Percentiles rank a stretch among this genome's conserved stretches.
phyloP scores from a whole-genome alignment of 2,329 filamentous ascomycete species.

The Colletotrichum endophyticum region DNA sequence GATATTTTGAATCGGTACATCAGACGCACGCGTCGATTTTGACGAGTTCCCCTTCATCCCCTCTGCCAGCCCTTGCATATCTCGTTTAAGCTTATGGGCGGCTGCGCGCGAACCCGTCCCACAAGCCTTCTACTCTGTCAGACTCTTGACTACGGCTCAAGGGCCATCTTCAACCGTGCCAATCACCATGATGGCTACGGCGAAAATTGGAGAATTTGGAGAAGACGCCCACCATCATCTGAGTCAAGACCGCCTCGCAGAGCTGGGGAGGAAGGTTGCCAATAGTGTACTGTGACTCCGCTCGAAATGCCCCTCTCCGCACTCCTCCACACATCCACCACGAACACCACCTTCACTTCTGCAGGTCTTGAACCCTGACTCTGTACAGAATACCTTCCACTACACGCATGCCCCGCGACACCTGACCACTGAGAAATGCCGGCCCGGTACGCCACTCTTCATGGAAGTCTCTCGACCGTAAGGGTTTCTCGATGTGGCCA shows the following conservation, averaged over 20 bases:
- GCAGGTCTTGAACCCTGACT: conserved; percentile 12
- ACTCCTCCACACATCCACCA: conserved; percentile 20
- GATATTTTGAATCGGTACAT: background rate
- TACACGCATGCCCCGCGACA: conserved; percentile 9
- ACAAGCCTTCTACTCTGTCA: background rate
- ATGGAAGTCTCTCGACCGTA: background rate
- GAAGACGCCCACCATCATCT: conserved; percentile 6
- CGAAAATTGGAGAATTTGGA: conserved; percentile 11
- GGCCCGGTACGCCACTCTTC: conserved; percentile 6
- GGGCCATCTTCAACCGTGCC: conserved; percentile 6
- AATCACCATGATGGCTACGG: conserved; percentile 1
- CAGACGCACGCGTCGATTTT: background rate
- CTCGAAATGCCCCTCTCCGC: conserved; percentile 3
- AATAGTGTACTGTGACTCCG: conserved; percentile 2
- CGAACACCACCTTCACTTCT: background rate
- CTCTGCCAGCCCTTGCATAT: background rate
- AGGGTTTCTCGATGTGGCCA: background rate
- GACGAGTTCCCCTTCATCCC: background rate
- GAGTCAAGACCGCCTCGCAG: background rate
- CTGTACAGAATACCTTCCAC: background rate
- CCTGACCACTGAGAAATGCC: conserved; percentile 21
- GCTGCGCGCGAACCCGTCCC: conserved; percentile 15
- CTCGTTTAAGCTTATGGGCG: conserved; percentile 17
- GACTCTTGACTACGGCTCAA: background rate
- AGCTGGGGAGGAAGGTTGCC: background rate